Evolutionary conservation across 192 early-diverging fungal species (phyloP), one percentile per base, ranked within the genome.

Genomic region (Allomyces arbusculus): DNA sequence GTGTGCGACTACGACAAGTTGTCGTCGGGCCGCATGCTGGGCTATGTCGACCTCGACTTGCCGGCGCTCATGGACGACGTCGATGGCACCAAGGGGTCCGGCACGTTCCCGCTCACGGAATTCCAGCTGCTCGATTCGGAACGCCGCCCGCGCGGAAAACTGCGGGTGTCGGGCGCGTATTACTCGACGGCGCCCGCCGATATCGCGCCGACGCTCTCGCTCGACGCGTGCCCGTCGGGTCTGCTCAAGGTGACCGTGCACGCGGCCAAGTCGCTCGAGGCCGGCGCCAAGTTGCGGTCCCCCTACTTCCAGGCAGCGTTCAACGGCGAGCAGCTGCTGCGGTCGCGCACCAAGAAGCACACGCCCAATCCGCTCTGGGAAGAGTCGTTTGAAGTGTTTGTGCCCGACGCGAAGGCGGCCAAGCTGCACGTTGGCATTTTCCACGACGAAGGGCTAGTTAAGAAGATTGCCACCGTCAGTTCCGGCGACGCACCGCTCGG

Each of bases 281-380:
- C 68, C 6, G 44, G 66, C 61, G 61, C 24, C 11, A 72, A 71
- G 44, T 19, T 58, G 16, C 50, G 50, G 16, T 58, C 50, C 71
- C 73, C 74, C 65, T 79, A 79, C 71, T 79, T 77, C 28, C 72
- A 84, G 65, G 77, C 86, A 65, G 74, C 71, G 63, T 62, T 86
- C 50, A 84, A 87, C 64, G 75, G 74, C 33, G 61, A 75, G 10
- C 61, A 67, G 24, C 74, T 75, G 9, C 72, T 80, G 23, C 70
- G 69, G 24, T 89, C 91, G 23, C 84, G 83, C 58, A 74, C 73
- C 25, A 81, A 84, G 64, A 89, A 83, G 64, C 80, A 83, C 66
- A 91, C 84, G 22, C 81, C 82, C 68, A 87, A 84, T 65, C 93
- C 93, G 43, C 79, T 84, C 33, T 96, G 89, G 89, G 84, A 88